Evolutionary conservation across 2,329 filamentous ascomycete genomes (phyloP), one percentile per base, ranked within the genome.

Genomic region (Claviceps pazoutovae): DNA sequence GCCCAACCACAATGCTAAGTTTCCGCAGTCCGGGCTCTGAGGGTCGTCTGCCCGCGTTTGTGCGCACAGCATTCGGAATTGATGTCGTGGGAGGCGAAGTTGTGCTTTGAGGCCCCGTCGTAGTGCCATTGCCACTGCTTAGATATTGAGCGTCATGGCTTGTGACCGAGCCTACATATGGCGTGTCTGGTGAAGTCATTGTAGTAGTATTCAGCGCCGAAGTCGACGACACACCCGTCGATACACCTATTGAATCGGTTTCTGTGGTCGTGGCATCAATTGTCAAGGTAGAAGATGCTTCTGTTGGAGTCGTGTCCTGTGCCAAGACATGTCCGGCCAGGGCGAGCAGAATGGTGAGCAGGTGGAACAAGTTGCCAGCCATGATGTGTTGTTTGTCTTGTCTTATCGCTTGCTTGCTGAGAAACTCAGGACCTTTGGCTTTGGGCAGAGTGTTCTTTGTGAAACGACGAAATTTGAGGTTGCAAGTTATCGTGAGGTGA

Each of bases 11-110:
- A 13, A 54, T 17, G 23, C 46, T 49, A 13, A 54, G 52, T 42
- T 54, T 54, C 14, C 46, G 38, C 52, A 54, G 36, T 4, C 52
- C 52, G 7, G 52, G 52, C 46, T 54, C 34, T 23, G 52, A 49
- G 5, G 52, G 52, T 23, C 52, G 46, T 26, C 52, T 43, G 17
- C 41, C 52, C 1, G 52, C 52, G 16, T 51, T 51, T 42, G 13
- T 11, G 4, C 30, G 46, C 2, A 48, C 38, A 14, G 46, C 41
- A 8, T n/a, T 36, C 3, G 49, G 41, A 9, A n/a, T 46, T 16
- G 23, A 21, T 34, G 37, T 37, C 41, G 34, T 43, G 21, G 36
- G 34, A 16, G 19, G 23, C 30, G n/a, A 8, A 7, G 17, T 8
- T 6, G 14, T 17, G 9, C 21, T 17, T 14, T 16, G 2, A 16